Base-by-base conservation (phyloP, 177 flowering plant species). In the Tripterygium wilfordii region DNA sequence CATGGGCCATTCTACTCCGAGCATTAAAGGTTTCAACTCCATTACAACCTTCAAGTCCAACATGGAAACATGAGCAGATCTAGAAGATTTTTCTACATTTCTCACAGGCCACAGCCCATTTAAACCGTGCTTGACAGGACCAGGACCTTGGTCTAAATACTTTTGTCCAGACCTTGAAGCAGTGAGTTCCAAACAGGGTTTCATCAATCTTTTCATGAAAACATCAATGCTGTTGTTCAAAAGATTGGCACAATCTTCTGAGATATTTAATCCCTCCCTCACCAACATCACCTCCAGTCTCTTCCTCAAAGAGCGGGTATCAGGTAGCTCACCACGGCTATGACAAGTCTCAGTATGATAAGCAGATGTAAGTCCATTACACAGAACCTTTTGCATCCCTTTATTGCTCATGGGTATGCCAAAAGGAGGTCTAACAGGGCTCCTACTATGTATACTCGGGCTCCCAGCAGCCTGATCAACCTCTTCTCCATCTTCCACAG, bases 401-500 rank as follows among this genome's bases (percentile, higher is more conserved):
- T 49, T 44, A 12, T 24, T 32, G 22, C 58, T 66, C 33, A 64
- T 50, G 26, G 61, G 59, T 22, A 74, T 56, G 14, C 76, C 79
- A 24, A 70, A 60, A 17, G 79, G 79, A 53, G 79, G 73, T 28
- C 57, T 61, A 21, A 74, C 66, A 0, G 76, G 70, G 48, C 79
- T 70, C 54, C 58, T 64, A 46, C 75, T 73, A 33, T 64, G 74
- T 27, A 73, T 48, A 17, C 70, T 21, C 1, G 75, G 75, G 53
- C 72, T 73, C 47, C 54, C 74, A 1, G 67, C 54, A 25, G 23
- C 23, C 41, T 70, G 79, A 48, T 74, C 79, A 32, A 70, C 76
- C 57, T 74, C 79, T 60, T 74, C 79, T 9, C 79, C 73, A 35
- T 67, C 73, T 56, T 74, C 79, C 27, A 74, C 79, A 3, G 75